These are phyloP conservation scores for Phytophthora tubulina DNA, from an alignment of 352 stramenopile genomes.

Conservation along the genomic window DNA sequence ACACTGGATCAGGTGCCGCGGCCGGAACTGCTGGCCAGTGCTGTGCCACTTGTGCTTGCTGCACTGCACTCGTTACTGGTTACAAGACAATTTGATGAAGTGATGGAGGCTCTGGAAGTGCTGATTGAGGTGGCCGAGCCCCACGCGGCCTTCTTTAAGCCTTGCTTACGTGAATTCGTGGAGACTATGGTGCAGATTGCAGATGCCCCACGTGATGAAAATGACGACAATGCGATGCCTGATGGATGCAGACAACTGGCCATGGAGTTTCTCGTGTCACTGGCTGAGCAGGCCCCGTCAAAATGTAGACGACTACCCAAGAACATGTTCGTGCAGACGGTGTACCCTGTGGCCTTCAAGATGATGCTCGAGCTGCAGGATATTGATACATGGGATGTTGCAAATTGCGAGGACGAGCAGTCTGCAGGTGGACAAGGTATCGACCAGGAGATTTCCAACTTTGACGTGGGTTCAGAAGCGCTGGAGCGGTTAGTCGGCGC, in stretches of 20 bases:
- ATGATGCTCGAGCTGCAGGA: slow-evolving; percentile 89
- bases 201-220: slow-evolving; percentile 48
- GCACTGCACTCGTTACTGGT: slow-evolving; percentile 66
- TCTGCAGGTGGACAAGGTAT: slow-evolving; percentile 49
- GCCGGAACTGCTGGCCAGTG: slow-evolving; percentile 60
- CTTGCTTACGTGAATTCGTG: slow-evolving; percentile 63
- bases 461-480: slow-evolving; percentile 87
- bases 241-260: slow-evolving; percentile 82
- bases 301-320: slow-evolving; percentile 75
- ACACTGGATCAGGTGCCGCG: slow-evolving; percentile 59
- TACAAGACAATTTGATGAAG: slow-evolving; percentile 64
- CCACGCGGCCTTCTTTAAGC: slow-evolving; percentile 78
- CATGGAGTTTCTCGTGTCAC: slow-evolving; percentile 87
- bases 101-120: slow-evolving; percentile 85
- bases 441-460: slow-evolving; percentile 85
- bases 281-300: slow-evolving; percentile 74
- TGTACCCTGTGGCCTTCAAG: slow-evolving; percentile 84
- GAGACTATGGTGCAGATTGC: slow-evolving; percentile 82
- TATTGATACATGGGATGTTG: slow-evolving; percentile 73
- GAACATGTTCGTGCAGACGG: slow-evolving; percentile 76
- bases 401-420: slow-evolving; percentile 75
- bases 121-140: slow-evolving; percentile 85
- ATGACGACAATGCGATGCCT: slow-evolving; percentile 41
- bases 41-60: slow-evolving; percentile 63
- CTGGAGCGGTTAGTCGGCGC: slow-evolving; percentile 76